Conservation (phyloP, 495 filamentous ascomycete species). For the Podospora anserina region DNA sequence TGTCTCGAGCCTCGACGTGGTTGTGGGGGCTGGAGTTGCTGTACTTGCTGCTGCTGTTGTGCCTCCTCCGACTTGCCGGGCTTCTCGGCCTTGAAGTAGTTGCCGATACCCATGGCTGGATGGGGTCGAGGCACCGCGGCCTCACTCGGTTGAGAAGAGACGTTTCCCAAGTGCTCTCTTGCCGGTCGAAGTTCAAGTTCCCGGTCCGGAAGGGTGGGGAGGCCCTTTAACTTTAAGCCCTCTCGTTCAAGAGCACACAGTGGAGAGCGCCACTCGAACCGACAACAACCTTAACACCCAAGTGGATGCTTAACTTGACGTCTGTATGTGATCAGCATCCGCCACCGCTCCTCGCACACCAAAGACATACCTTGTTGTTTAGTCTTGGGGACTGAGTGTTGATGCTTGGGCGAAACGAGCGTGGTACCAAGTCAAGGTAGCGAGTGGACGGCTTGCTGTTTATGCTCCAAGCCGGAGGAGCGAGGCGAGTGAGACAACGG, state of each 20-base stretch:
- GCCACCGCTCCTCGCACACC: neutral
- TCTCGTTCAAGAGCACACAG: neutral
- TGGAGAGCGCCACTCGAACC: neutral
- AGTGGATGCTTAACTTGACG: neutral
- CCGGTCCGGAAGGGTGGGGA: neutral
- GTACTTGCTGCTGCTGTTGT: neutral
- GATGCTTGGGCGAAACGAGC: constrained; percentile 1
- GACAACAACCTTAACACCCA: neutral
- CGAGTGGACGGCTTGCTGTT: constrained; percentile 11
- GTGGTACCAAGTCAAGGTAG: constrained; percentile 6
- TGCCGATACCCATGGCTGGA: constrained; percentile 55
- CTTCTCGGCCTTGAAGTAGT: constrained; percentile 59
- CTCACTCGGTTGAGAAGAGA: neutral
- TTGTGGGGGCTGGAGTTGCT: neutral
- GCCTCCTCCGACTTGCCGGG: constrained; percentile 27
- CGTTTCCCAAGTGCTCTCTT: neutral
- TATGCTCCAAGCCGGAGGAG: constrained; percentile 11
- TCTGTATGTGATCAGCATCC: neutral
- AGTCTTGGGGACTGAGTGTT: constrained; percentile 6
- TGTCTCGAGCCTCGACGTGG: constrained; percentile 6
- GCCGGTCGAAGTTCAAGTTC: neutral
- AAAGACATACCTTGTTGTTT: neutral
- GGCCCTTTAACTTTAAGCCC: neutral
- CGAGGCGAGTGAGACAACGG: neutral
- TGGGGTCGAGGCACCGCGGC: constrained; percentile 13